Base-by-base conservation (phyloP, 169 alveolate genomes). In the Plasmodium sp. region DNA sequence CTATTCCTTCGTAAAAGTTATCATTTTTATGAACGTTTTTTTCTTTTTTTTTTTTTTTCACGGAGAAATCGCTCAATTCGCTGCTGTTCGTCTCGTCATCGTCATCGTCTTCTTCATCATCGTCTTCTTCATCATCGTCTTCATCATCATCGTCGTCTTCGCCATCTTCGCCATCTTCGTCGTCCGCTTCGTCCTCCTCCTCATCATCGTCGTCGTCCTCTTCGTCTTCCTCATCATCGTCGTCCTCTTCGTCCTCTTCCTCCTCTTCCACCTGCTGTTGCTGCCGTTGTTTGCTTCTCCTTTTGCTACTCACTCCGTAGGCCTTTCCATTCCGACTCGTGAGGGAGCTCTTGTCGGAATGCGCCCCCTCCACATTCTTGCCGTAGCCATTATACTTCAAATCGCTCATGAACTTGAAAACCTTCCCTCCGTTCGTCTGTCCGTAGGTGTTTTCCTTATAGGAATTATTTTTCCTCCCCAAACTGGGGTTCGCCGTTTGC, bases 351-450 rank as follows among this genome's bases (percentile, higher is more conserved):
- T 67, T 85, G 18, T 85, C 93, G 10, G 85, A 85, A 16, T 45
- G 36, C 6, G 31, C 14, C 7, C 58, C 84, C 10, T 85, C 84
- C 39, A 85, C 2, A 10, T 85, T 77, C 18, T 67, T 67, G 31
- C 67, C 67, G 67, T 85, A 85, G 10, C 36, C 67, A 74, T 43
- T 85, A 75, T 85, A 85, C 22, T 85, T 85, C 41, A 85, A 16
- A 51, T 77, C 81, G 43, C 67, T 85, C 81, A 74, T 85, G 80
- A 74, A 85, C 22, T 85, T 85, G 71, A 85, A 85, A 18, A 85
- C 58, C 48, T 85, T 85, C 41, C 80, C 81, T 36, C 71, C 67
- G 62, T 74, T 62, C 62, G 94, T 31, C 39, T 41, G 22, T 16
- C 72, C 51, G 54, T 58, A 90, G 34, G 10, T 62, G 54, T 41